Evolutionary conservation across 768 basidiomycete species (phyloP), one percentile per base, ranked within the genome.

Genomic region (Pholiota molesta): DNA sequence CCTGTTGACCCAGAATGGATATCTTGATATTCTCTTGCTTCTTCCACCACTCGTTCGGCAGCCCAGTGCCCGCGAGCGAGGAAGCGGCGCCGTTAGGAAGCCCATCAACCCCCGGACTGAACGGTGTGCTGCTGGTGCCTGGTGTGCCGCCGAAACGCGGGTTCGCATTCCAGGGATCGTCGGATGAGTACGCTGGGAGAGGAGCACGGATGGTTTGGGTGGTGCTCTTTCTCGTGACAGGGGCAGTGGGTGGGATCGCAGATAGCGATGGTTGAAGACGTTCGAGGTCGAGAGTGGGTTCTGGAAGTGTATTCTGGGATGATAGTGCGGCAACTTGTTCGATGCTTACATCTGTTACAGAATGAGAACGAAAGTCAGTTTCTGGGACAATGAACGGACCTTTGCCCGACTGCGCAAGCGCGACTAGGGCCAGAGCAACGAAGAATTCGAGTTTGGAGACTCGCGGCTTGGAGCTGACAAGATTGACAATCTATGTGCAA

Each of bases 371-470:
- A 35, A 29, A 7, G 42, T 47, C 37, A 29, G 11, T 54, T 19
- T 42, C 42, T 16, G 14, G 11, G 37, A 9, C 56, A 35, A 37
- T 19, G 14, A 6, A 67, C 75, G 26, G 59, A 91, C 92, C 92
- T 83, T 89, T 88, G 3, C 87, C 89, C 5, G 86, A 78, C 74
- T 98, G 95, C 5, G 92, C 93, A 4, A 97, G 78, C 2, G 93
- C 92, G 49, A 92, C 93, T 14, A 98, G 81, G 11, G 92, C 94
- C 26, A 98, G 75, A 10, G 94, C 92, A 11, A 96, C 92, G 72
- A 92, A 96, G 79, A 97, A 96, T 71, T 98, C 95, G 60, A 90
- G 86, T 66, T 87, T 92, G 8, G 93, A 92, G 39, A 98, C 90
- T 55, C 89, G 83, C 47, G 91, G 83, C 61, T 84, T 83, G 35